A percentile compares a stretch with the other conserved stretches of the same genome.
phyloP scores from a whole-genome alignment of 2,329 filamentous ascomycete genomes.

The Aspergillus quadricinctus region DNA sequence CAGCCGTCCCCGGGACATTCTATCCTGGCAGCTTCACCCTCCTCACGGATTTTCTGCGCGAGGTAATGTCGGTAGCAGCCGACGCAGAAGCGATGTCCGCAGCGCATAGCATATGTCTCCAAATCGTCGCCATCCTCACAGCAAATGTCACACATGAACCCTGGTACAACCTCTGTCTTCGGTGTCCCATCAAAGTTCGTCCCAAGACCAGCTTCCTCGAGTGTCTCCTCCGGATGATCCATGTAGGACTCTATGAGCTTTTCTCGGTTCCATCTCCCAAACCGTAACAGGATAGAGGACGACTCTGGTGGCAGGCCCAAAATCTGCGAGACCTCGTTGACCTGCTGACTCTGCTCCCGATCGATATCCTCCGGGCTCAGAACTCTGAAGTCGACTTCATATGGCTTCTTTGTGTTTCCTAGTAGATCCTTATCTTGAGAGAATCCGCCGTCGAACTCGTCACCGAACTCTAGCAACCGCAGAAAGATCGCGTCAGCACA shows the following conservation, averaged over 20 bases:
- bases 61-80: constrained; percentile 91
- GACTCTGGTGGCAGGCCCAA: constrained; percentile 85
- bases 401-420: constrained; percentile 68
- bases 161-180: constrained; percentile 65
- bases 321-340: constrained; percentile 87
- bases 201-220: constrained; percentile 80
- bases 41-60: constrained; percentile 86
- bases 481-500: constrained; percentile 5
- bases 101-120: constrained; percentile 88
- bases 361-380: constrained; percentile 77
- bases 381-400: constrained; percentile 81
- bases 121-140: constrained; percentile 79
- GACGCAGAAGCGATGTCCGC: constrained; percentile 87
- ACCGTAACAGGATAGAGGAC: constrained; percentile 80
- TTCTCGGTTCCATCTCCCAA: constrained; percentile 95
- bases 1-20: constrained; percentile 88
- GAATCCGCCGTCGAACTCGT: constrained; percentile 57
- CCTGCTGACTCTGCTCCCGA: constrained; percentile 75
- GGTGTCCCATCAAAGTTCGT: constrained; percentile 59
- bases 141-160: constrained; percentile 92
- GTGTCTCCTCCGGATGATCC: constrained; percentile 73
- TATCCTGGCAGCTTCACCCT: constrained; percentile 91
- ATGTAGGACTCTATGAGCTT: constrained; percentile 93
- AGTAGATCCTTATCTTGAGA: constrained; percentile 66
- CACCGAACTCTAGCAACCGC: constrained; percentile 49